These are phyloP conservation scores for Penicillium subrubescens DNA, from an alignment of 495 filamentous ascomycete species.

Conservation along the genomic window DNA sequence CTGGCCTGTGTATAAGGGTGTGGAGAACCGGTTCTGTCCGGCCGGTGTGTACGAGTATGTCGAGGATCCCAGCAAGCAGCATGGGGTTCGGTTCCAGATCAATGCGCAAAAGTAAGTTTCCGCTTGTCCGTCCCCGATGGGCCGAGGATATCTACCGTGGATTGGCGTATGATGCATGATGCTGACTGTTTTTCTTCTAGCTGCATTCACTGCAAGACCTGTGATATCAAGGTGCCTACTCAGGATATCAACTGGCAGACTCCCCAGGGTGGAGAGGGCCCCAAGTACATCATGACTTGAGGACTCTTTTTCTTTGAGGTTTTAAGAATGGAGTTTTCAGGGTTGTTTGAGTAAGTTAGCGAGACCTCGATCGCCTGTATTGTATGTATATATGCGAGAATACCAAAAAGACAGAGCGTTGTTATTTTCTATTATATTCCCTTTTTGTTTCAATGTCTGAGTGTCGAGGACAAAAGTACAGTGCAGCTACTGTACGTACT, in stretches of 20 bases:
- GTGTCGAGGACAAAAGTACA: constrained; percentile 4
- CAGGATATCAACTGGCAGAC: constrained; percentile 98
- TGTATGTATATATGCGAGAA: constrained; percentile 23
- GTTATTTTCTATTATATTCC: neutral
- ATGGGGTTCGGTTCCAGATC: constrained; percentile 94
- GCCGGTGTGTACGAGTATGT: constrained; percentile 98
- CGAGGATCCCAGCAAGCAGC: constrained; percentile 78
- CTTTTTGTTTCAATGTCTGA: neutral
- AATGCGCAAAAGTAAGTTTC: constrained; percentile 91
- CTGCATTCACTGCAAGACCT: constrained; percentile 99
- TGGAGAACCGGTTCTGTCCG: constrained; percentile 99
- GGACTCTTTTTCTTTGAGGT: neutral
- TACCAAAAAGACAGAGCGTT: constrained; percentile 16
- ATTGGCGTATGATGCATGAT: neutral
- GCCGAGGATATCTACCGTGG: neutral
- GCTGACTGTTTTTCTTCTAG: constrained; percentile 47
- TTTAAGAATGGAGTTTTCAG: constrained; percentile 5
- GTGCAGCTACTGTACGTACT: neutral
- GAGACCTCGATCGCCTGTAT: constrained; percentile 6
- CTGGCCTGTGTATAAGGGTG: constrained; percentile 85
- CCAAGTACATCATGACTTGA: constrained; percentile 93
- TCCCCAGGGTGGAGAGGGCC: constrained; percentile 93
- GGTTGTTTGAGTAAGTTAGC: neutral
- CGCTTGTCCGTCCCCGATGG: neutral
- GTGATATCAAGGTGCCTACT: constrained; percentile 94